Base-by-base conservation (phyloP, 106 monocot species). In the Dendrobium nobile region DNA sequence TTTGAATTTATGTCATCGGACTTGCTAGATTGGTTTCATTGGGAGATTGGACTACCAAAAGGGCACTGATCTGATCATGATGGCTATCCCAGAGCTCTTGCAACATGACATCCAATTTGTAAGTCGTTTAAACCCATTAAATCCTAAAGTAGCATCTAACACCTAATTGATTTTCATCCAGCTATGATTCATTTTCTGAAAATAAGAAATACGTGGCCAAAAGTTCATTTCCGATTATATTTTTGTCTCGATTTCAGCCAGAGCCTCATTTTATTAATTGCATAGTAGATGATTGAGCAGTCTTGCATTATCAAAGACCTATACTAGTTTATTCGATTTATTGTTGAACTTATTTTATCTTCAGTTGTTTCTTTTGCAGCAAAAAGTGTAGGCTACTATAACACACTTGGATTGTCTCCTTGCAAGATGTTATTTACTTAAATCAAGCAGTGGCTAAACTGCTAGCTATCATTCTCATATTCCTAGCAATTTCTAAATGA, bases 21-120 rank as follows among this genome's bases (percentile, higher is more conserved):
- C 17, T 85, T 82, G 41, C 47, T 82, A 97, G 96, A 90, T 97
- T 81, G 96, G 94, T 67, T 97, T 94, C 80, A 85, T 97, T 81
- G 96, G 96, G 92, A 88, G 96, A 75, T 77, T 97, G 78, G 96
- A 97, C 67, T 89, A 92, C 75, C 96, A 97, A 79, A 97, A 97
- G 84, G 94, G 96, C 55, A 94, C 83, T 89, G 96, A 97, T 87
- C 70, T 97, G 47, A 90, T 97, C 68, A 86, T 68, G 47, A 55
- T 80, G 24, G 82, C 85, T 4, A 72, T 97, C 64, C 89, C 92
- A 51, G 92, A 94, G 67, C 72, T 97, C 40, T 67, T 97, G 88
- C 85, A 89, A 74, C 86, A 91, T 47, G 91, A 96, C 80, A 16
- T 96, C 54, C 96, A 97, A 82, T 89, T 97, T 78, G 97, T 97